Conservation (phyloP, 2,329 filamentous ascomycete genomes). For the Ceratocystis ficicola region DNA sequence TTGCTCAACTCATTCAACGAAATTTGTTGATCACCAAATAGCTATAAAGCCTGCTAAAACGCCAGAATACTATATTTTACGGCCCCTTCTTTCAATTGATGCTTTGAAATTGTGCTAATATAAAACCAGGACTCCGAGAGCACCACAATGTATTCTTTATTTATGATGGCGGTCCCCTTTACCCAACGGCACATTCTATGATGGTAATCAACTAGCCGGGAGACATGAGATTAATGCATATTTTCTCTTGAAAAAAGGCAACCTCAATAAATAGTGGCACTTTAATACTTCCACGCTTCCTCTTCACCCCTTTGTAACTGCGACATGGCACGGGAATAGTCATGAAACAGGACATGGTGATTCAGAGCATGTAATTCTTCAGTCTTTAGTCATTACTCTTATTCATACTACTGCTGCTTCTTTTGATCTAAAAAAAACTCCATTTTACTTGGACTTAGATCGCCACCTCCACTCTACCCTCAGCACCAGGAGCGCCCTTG, state of each 20-base stretch:
- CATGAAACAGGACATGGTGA: not conserved
- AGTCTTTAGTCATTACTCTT: constrained; percentile 2
- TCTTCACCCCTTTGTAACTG: not conserved
- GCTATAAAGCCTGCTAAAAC: no score
- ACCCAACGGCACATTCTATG: not conserved
- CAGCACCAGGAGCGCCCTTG: constrained; percentile 56
- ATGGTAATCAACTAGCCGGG: not conserved
- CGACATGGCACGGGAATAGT: not conserved
- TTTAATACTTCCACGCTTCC: not conserved
- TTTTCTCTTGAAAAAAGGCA: constrained; percentile 8
- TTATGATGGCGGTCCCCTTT: not conserved
- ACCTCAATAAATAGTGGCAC: not conserved
- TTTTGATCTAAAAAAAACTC: constrained; percentile 26
- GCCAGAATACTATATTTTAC: not conserved
- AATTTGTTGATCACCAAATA: no score
- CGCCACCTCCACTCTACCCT: constrained; percentile 83
- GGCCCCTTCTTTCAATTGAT: not conserved
- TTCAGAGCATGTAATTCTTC: constrained; percentile 1
- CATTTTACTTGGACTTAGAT: constrained; percentile 38
- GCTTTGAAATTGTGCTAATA: not conserved
- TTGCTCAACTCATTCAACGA: no score
- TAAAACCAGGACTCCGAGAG: constrained; percentile 11
- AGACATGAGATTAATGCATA: constrained; percentile 3
- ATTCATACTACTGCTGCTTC: constrained; percentile 19
- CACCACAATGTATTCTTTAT: not conserved